These are phyloP conservation scores for Cordyceps cateniannulata DNA, from an alignment of 2,329 filamentous ascomycete genomes.

Conservation along the genomic window DNA sequence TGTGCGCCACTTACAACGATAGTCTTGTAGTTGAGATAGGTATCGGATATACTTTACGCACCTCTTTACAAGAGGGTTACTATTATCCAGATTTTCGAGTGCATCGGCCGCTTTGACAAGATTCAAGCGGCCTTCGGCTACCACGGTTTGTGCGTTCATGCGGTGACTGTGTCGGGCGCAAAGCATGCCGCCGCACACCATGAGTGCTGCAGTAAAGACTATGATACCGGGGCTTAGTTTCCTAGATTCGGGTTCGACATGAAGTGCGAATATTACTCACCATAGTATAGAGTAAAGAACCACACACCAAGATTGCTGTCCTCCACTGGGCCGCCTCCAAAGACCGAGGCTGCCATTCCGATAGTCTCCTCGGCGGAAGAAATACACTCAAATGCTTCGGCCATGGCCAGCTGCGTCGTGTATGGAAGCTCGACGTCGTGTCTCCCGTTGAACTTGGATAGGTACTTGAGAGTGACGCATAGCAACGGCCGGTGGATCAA, in stretches of 20 bases:
- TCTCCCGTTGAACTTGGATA: slow-evolving; percentile 3
- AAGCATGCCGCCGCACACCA: slow-evolving; percentile 8
- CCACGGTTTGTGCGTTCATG: background rate
- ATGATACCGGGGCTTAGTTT: background rate
- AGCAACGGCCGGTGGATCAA: slow-evolving; percentile 25
- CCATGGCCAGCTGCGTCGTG: slow-evolving; percentile 18
- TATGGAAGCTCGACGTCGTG: slow-evolving; percentile 14
- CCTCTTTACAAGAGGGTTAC: slow-evolving; percentile 2
- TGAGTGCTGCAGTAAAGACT: slow-evolving; percentile 10
- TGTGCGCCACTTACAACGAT: background rate
- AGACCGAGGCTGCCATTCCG: slow-evolving; percentile 16
- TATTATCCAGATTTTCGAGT: slow-evolving; percentile 8
- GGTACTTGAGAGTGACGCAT: background rate
- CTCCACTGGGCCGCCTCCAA: slow-evolving; percentile 2
- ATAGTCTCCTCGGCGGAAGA: slow-evolving; percentile 21
- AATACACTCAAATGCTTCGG: slow-evolving; percentile 16
- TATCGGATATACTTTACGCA: slow-evolving; percentile 11
- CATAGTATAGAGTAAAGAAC: slow-evolving; percentile 27
- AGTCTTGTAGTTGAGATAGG: slow-evolving; percentile 4
- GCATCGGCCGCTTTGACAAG: slow-evolving; percentile 5
- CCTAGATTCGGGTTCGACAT: too few relatives aligned
- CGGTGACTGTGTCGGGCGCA: slow-evolving; percentile 3
- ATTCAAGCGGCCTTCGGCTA: background rate
- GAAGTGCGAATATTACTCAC: slow-evolving; percentile 15
- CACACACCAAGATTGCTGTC: slow-evolving; percentile 23